A percentile compares a stretch with the other conserved stretches of the same genome.
phyloP scores from a whole-genome alignment of 2,329 filamentous ascomycete genomes.

The Elsinoe ampelina region DNA sequence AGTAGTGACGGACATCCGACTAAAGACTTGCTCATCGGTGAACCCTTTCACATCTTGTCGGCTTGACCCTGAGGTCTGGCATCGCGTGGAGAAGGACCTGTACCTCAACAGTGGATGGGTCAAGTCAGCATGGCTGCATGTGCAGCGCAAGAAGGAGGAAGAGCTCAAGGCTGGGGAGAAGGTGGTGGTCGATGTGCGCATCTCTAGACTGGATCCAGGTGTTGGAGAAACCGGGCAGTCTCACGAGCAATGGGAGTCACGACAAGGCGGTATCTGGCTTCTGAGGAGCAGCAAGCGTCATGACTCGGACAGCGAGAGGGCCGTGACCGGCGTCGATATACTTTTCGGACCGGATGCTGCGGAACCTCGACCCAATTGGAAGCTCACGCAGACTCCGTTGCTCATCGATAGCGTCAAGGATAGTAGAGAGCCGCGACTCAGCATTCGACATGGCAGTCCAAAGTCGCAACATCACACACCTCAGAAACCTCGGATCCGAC shows the following conservation, averaged over 20 bases:
- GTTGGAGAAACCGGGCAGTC: conserved; percentile 46
- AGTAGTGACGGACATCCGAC: conserved; percentile 75
- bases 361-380: conserved; percentile 80
- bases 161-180: conserved; percentile 65
- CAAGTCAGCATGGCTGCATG: conserved; percentile 68
- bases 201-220: conserved; percentile 63
- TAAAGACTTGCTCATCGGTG: conserved; percentile 64
- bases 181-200: conserved; percentile 69
- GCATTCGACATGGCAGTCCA: conserved; percentile 62
- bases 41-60: conserved; percentile 62
- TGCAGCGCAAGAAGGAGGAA: conserved; percentile 77
- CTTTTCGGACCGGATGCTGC: conserved; percentile 86
- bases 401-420: conserved; percentile 56
- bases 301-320: conserved; percentile 63
- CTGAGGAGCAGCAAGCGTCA: conserved; percentile 62
- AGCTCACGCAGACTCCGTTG: conserved; percentile 63
- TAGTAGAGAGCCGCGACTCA: conserved; percentile 63
- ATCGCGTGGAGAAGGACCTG: conserved; percentile 80
- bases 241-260: conserved; percentile 64
- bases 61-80: conserved; percentile 64
- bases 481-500: conserved; percentile 65
- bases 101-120: conserved; percentile 68
- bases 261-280: conserved; percentile 73
- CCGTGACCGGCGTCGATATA: conserved; percentile 74
- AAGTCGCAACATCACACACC: conserved; percentile 49